A percentile compares a stretch with the other conserved stretches of the same genome.
Evolutionary conservation across 2,329 filamentous ascomycete genomes (phyloP).

Genomic region (Aspergillus sp.): DNA sequence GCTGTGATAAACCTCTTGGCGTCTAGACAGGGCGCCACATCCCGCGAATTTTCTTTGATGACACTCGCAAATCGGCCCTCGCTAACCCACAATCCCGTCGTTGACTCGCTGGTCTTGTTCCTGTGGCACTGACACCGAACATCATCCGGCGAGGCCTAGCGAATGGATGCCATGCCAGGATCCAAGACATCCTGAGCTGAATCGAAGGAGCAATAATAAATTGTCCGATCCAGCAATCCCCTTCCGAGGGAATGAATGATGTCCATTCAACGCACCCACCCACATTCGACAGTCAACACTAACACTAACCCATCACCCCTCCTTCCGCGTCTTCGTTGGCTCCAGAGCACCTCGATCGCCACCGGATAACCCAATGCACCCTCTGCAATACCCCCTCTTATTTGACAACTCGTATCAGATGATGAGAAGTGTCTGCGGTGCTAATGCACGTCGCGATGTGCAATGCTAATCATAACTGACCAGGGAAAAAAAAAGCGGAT

Average conservation of each 20-base stretch:
- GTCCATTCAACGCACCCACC: not conserved
- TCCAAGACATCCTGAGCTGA: not conserved
- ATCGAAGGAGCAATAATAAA: not conserved
- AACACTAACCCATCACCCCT: not conserved
- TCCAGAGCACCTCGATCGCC: conserved; percentile 8
- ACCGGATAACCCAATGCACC: conserved; percentile 6
- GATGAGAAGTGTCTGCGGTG: conserved; percentile 21
- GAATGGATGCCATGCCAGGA: not conserved
- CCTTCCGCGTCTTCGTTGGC: conserved; percentile 11
- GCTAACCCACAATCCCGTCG: conserved; percentile 4
- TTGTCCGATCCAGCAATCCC: not conserved
- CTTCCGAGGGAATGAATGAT: not conserved
- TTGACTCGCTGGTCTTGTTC: conserved; percentile 1
- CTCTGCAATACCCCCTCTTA: conserved; percentile 3
- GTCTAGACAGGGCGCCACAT: conserved; percentile 10
- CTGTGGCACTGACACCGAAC: conserved; percentile 1
- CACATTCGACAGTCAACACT: not conserved
- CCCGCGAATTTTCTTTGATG: conserved; percentile 7
- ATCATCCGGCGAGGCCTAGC: not conserved
- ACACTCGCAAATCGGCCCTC: conserved; percentile 4
- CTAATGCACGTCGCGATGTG: conserved; percentile 20
- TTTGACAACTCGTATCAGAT: conserved; percentile 20
- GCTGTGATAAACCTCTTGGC: conserved; percentile 13
- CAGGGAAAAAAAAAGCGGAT: not conserved
- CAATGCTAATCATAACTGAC: conserved; percentile 9